Conservation (phyloP, 345 rosid species). For the Populus pruinosa region DNA sequence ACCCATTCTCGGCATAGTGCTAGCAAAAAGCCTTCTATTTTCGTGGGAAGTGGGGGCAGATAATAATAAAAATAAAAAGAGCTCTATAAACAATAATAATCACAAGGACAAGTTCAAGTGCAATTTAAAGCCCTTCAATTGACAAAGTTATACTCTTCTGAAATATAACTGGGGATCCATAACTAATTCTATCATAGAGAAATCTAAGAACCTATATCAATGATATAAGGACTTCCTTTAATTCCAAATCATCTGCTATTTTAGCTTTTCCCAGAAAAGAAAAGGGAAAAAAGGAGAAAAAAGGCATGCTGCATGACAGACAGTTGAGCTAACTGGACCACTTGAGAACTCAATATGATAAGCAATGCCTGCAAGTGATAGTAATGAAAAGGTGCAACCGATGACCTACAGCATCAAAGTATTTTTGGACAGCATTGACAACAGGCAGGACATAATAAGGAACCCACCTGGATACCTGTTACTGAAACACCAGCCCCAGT, state of each 20-base stretch:
- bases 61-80: background rate
- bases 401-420: background rate
- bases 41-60: background rate
- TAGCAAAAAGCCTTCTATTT: background rate
- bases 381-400: background rate
- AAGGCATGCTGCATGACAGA: background rate
- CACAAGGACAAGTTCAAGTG: background rate
- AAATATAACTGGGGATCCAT: background rate
- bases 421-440: background rate
- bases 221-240: background rate
- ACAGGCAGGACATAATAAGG: background rate
- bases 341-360: background rate
- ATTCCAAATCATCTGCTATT: background rate
- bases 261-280: background rate
- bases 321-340: background rate
- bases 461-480: background rate
- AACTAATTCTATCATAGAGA: background rate
- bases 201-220: background rate
- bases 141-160: background rate
- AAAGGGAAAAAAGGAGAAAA: background rate
- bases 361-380: background rate
- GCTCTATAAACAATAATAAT: background rate
- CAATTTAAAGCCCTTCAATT: background rate
- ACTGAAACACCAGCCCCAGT: background rate
- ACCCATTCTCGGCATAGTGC: background rate